phyloP scores from a whole-genome alignment of 805 yeast species.

The Ogataea methanolica region DNA sequence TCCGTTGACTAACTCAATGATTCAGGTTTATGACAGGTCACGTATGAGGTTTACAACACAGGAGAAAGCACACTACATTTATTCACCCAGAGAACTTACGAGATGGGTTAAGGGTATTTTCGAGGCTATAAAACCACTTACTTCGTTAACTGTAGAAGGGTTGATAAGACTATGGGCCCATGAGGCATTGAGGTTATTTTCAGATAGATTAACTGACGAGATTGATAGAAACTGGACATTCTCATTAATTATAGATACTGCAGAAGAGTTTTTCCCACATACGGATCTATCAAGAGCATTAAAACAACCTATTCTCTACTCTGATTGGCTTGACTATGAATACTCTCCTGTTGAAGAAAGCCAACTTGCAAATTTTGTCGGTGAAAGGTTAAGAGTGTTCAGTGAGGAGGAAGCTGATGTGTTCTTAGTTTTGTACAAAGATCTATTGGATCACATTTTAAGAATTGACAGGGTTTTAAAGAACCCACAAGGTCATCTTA shows the following conservation, averaged over 20 bases:
- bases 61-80: conserved; percentile 57
- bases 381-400: conserved; percentile 62
- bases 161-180: conserved; percentile 71
- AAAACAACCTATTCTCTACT: conserved; percentile 54
- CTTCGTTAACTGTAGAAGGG: conserved; percentile 32
- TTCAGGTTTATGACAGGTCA: conserved; percentile 51
- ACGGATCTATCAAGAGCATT: conserved; percentile 33
- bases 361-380: conserved; percentile 50
- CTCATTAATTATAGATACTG: conserved; percentile 29
- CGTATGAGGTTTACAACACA: conserved; percentile 34
- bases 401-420: conserved; percentile 73
- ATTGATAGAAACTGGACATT: conserved; percentile 49
- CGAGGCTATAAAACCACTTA: conserved; percentile 23
- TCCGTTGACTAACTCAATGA: conserved; percentile 59
- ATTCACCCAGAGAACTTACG: conserved; percentile 88
- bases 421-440: conserved; percentile 59
- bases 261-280: conserved; percentile 42
- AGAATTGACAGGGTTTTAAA: conserved; percentile 77
- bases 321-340: conserved; percentile 67
- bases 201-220: conserved; percentile 56
- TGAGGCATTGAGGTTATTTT: conserved; percentile 74
- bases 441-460: conserved; percentile 67
- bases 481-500: conserved; percentile 87
- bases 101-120: conserved; percentile 80
- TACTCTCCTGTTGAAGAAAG: conserved; percentile 51